phyloP scores from a whole-genome alignment of 176 grass and related monocot species.

The Phoenix dactylifera region DNA sequence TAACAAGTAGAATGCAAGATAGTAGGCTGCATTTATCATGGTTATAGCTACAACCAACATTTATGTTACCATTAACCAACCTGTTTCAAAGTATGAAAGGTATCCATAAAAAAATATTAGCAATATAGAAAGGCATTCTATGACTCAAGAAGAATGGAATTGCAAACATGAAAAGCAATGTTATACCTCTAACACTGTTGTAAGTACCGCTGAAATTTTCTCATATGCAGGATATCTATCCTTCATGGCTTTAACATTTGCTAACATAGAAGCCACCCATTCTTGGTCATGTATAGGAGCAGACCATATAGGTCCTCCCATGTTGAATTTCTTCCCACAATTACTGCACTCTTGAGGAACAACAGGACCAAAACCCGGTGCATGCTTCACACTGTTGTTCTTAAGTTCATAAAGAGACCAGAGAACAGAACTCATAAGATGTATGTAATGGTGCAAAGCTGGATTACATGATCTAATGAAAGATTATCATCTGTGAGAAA shows the following conservation, averaged over 20 bases:
- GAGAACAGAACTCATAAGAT: background rate
- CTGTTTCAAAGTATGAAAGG: no score
- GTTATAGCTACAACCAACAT: no score
- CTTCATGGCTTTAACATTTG: constrained; percentile 52
- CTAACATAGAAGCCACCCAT: constrained; percentile 73
- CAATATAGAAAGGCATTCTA: no score
- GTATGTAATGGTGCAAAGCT: no score
- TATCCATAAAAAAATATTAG: no score
- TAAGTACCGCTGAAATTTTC: constrained; percentile 77
- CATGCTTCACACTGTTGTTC: constrained; percentile 77
- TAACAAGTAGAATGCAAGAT: no score
- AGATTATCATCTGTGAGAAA: no score
- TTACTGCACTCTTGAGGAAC: constrained; percentile 83
- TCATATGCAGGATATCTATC: constrained; percentile 81
- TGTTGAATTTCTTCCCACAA: constrained; percentile 86
- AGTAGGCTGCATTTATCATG: no score
- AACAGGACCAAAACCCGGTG: constrained; percentile 79
- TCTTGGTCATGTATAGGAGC: constrained; percentile 96
- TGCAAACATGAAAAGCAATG: background rate
- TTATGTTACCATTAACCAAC: no score
- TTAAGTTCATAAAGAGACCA: constrained; percentile 23
- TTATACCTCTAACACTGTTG: constrained; percentile 68
- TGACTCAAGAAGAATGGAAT: no score
- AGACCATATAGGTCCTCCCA: constrained; percentile 94
- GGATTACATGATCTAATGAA: no score